phyloP scores from a whole-genome alignment of 768 basidiomycete genomes.

The Lactifluus subvellereus region DNA sequence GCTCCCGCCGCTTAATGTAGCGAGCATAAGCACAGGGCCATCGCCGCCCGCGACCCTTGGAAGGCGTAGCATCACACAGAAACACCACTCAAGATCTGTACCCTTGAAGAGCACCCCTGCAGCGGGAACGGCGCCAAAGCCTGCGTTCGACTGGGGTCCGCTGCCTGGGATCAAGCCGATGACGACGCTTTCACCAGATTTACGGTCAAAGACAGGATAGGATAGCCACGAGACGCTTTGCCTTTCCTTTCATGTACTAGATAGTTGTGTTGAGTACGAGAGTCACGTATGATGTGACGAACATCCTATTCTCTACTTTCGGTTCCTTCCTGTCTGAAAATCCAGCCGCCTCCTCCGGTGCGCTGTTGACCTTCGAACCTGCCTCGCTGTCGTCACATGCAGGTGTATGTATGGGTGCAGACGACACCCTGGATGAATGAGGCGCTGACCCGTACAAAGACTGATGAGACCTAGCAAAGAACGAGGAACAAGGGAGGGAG shows the following conservation, averaged over 20 bases:
- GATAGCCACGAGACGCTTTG: background rate
- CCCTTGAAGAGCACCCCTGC: constrained; percentile 29
- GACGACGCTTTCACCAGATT: constrained; percentile 19
- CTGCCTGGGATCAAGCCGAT: constrained; percentile 35
- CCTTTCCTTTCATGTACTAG: background rate
- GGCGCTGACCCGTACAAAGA: no score
- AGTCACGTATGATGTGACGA: background rate
- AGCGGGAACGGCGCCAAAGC: constrained; percentile 11
- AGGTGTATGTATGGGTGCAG: no score
- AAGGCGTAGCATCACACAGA: constrained; percentile 20
- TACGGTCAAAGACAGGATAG: constrained; percentile 15
- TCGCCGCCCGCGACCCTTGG: constrained; percentile 12
- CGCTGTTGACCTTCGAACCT: background rate
- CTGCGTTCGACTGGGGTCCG: constrained; percentile 56
- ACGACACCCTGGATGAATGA: no score
- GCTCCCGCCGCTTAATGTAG: constrained; percentile 5
- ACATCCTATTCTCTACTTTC: background rate
- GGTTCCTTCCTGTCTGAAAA: background rate
- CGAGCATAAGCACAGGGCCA: background rate
- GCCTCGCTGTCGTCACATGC: no score
- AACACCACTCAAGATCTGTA: constrained; percentile 36
- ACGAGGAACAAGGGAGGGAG: no score
- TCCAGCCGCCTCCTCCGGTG: no score
- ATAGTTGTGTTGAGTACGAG: background rate
- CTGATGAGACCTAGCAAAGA: no score